These are phyloP conservation scores for Penicillium sp. DNA, from an alignment of 2,329 filamentous ascomycete genomes.

Conservation along the genomic window DNA sequence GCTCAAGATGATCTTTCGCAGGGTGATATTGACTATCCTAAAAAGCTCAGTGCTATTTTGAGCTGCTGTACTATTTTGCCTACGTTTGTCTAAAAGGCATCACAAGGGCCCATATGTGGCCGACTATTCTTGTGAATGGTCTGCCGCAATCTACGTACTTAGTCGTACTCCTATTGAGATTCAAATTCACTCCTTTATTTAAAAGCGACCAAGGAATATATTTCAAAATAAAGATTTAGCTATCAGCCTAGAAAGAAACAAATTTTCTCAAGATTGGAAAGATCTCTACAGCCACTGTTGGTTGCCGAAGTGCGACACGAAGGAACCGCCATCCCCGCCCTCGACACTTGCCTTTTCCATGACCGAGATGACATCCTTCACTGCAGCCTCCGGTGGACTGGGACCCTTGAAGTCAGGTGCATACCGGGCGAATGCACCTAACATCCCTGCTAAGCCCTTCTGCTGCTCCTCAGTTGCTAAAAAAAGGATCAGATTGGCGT, in stretches of 20 bases:
- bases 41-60: neutral
- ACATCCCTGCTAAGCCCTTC: neutral
- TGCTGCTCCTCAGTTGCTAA: neutral
- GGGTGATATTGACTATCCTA: neutral
- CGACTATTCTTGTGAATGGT: too few relatives aligned
- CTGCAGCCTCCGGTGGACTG: neutral
- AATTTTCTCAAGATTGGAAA: neutral
- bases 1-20: neutral
- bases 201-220: too few relatives aligned
- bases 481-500: neutral
- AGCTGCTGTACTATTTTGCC: neutral
- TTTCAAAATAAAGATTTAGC: too few relatives aligned
- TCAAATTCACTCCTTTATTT: too few relatives aligned
- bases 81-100: neutral
- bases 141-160: too few relatives aligned
- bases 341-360: conserved; percentile 1
- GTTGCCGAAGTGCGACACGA: conserved; percentile 7
- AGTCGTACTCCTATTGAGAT: too few relatives aligned
- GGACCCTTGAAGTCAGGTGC: neutral
- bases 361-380: neutral
- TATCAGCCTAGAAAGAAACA: too few relatives aligned
- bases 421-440: neutral
- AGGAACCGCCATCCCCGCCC: conserved; percentile 6
- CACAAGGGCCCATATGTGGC: too few relatives aligned
- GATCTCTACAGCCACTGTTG: conserved; percentile 3